Evolutionary conservation across 805 yeast species (phyloP).

Genomic region (baker's yeast (Saccharomyces cerevisiae)): DNA sequence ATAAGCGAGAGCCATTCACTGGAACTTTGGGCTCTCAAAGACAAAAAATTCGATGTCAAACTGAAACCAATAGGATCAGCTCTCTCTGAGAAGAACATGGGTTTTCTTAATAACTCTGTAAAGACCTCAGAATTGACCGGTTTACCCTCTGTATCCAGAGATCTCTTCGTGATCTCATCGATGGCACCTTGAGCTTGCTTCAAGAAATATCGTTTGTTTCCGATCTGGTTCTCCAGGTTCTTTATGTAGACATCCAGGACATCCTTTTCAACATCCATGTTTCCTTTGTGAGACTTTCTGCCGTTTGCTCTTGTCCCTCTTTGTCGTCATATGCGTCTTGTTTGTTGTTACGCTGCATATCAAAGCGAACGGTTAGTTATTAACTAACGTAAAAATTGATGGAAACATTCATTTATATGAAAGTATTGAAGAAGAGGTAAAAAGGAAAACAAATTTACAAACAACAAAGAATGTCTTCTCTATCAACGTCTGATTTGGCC

Average conservation of each 20-base stretch:
- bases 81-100: conserved; percentile 25
- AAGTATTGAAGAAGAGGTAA: background rate
- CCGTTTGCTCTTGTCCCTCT: background rate
- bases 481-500: conserved; percentile 36
- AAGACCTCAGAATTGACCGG: conserved; percentile 7
- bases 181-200: conserved; percentile 18
- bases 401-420: background rate
- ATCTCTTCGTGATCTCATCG: conserved; percentile 5
- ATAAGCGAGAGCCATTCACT: conserved; percentile 6
- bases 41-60: conserved; percentile 13
- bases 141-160: background rate
- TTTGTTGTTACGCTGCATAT: background rate
- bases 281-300: background rate
- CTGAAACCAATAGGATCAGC: conserved; percentile 29
- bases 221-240: conserved; percentile 20
- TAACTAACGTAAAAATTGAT: background rate
- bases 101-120: conserved; percentile 17
- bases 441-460: background rate
- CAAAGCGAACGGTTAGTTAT: background rate
- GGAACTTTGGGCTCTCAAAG: conserved; percentile 12
- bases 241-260: conserved; percentile 13
- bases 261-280: background rate
- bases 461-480: conserved; percentile 24
- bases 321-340: background rate
- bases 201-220: conserved; percentile 20